Evolutionary conservation across 2,329 filamentous ascomycete species (phyloP).

Genomic region (Hysterium pulicare): DNA sequence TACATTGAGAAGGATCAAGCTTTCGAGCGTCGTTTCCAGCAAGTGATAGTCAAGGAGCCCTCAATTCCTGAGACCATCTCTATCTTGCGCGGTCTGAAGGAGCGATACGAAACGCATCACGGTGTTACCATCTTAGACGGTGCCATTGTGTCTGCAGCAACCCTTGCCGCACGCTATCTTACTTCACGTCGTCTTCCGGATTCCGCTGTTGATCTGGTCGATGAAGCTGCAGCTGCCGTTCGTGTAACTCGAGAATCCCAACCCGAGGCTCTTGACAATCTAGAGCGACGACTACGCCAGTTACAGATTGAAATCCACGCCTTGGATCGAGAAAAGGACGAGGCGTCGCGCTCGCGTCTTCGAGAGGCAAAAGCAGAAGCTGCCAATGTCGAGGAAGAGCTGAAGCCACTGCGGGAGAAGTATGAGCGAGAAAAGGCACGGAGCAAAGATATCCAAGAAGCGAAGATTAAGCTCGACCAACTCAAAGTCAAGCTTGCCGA

Average conservation of each 20-base stretch:
- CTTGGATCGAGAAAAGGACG: constrained; percentile 87
- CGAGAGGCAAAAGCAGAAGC: constrained; percentile 83
- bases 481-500: constrained; percentile 91
- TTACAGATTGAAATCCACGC: constrained; percentile 97
- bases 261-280: constrained; percentile 89
- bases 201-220: constrained; percentile 93
- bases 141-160: constrained; percentile 88
- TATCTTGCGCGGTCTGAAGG: constrained; percentile 96
- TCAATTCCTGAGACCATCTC: constrained; percentile 86
- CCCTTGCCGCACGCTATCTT: constrained; percentile 86
- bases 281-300: constrained; percentile 86
- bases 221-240: constrained; percentile 95
- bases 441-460: constrained; percentile 87
- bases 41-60: constrained; percentile 95
- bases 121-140: constrained; percentile 95
- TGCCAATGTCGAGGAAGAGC: constrained; percentile 89
- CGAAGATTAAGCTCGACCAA: constrained; percentile 90
- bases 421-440: constrained; percentile 92
- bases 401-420: constrained; percentile 87
- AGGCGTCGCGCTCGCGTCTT: constrained; percentile 81
- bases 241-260: constrained; percentile 93
- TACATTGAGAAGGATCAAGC: constrained; percentile 54
- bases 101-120: constrained; percentile 97
- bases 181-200: constrained; percentile 88
- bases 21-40: constrained; percentile 97